Evolutionary conservation across 768 basidiomycete species (phyloP).

Genomic region (Collybia mongolica): DNA sequence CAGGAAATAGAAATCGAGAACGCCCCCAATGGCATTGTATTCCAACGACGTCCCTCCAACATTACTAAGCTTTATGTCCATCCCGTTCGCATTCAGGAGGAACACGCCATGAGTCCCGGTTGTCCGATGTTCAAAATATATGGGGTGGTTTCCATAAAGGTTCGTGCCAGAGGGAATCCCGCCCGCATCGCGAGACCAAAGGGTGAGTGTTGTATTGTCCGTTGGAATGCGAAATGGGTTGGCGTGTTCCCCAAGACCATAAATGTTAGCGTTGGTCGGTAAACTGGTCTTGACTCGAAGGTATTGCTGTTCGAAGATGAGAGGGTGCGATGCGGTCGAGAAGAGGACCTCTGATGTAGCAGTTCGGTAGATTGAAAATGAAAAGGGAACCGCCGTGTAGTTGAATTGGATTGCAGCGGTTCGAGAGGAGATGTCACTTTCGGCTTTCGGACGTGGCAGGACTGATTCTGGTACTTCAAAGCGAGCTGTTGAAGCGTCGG

Average conservation of each 20-base stretch:
- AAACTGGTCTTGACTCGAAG: slow-evolving; percentile 67
- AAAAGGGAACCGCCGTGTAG: slow-evolving; percentile 58
- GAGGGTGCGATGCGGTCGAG: slow-evolving; percentile 54
- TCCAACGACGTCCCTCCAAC: slow-evolving; percentile 47
- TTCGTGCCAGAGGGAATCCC: slow-evolving; percentile 59
- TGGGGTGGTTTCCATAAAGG: slow-evolving; percentile 71
- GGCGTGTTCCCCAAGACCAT: slow-evolving; percentile 77
- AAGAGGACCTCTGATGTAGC: slow-evolving; percentile 55
- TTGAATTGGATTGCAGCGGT: slow-evolving; percentile 54
- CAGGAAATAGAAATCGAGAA: slow-evolving; percentile 78
- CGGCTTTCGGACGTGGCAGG: slow-evolving; percentile 48
- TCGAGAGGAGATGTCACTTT: slow-evolving; percentile 22
- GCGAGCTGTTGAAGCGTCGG: slow-evolving; percentile 44
- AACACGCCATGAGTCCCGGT: slow-evolving; percentile 72
- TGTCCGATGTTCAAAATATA: slow-evolving; percentile 69
- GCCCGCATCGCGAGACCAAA: slow-evolving; percentile 69
- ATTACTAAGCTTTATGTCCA: slow-evolving; percentile 70
- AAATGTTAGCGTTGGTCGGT: slow-evolving; percentile 63
- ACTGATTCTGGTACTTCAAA: slow-evolving; percentile 68
- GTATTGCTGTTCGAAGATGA: slow-evolving; percentile 79
- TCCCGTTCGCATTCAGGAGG: slow-evolving; percentile 68
- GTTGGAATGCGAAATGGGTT: slow-evolving; percentile 59
- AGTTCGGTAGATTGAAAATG: slow-evolving; percentile 54
- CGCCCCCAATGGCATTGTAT: slow-evolving; percentile 77
- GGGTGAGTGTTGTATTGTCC: slow-evolving; percentile 43